Conservation (phyloP, 176 grass and related monocot genomes). For the Themeda triandra region DNA sequence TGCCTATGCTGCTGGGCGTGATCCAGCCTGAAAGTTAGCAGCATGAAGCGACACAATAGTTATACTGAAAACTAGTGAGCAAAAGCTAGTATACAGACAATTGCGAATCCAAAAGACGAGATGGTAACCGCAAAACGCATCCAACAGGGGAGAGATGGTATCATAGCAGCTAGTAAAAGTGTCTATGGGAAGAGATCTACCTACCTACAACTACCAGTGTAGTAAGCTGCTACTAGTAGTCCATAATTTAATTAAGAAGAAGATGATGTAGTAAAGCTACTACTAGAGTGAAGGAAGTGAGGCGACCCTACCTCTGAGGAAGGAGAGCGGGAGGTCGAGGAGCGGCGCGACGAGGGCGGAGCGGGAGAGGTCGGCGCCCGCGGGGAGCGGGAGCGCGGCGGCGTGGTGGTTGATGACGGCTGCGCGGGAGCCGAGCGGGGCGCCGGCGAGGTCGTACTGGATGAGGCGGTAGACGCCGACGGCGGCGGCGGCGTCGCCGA, state of each 20-base stretch:
- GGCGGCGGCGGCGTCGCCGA: slow-evolving; percentile 80
- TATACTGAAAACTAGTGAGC: background rate
- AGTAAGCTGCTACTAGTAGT: background rate
- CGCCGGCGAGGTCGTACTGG: slow-evolving; percentile 93
- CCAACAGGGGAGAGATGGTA: background rate
- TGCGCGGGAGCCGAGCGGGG: slow-evolving; percentile 66
- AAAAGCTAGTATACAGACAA: background rate
- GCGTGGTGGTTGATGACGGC: slow-evolving; percentile 74
- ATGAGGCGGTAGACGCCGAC: slow-evolving; percentile 88
- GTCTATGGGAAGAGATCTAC: background rate
- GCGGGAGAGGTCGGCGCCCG: slow-evolving; percentile 77
- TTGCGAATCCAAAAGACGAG: background rate
- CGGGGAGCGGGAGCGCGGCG: slow-evolving; percentile 48
- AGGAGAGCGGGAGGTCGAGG: slow-evolving; percentile 74
- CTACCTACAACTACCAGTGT: background rate
- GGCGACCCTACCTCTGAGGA: slow-evolving; percentile 85
- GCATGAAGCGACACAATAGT: background rate
- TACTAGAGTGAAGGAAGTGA: too few species aligned
- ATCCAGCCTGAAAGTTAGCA: background rate
- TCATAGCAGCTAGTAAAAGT: background rate
- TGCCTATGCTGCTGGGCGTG: background rate
- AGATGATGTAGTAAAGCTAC: too few species aligned
- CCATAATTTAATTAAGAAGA: background rate
- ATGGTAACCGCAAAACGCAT: background rate
- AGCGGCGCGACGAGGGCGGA: slow-evolving; percentile 76